Conservation (phyloP, 2,329 filamentous ascomycete genomes). For the Colletotrichum shisoi region DNA sequence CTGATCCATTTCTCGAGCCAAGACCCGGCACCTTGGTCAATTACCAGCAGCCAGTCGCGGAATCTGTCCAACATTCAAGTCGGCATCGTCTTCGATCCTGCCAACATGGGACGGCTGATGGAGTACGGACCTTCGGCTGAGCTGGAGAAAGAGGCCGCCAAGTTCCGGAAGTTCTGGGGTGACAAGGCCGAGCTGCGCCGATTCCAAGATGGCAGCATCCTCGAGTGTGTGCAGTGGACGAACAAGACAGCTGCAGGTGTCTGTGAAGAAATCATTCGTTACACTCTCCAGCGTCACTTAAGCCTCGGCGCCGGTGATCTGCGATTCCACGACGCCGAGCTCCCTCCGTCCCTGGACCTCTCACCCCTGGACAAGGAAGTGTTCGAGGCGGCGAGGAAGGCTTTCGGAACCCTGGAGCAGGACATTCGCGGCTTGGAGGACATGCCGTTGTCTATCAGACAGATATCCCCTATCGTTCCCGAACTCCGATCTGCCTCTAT, state of each 20-base stretch:
- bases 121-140: slow-evolving; percentile 90
- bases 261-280: slow-evolving; percentile 79
- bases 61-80: slow-evolving; percentile 59
- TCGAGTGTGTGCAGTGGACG: slow-evolving; percentile 89
- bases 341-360: slow-evolving; percentile 58
- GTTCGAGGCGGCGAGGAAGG: slow-evolving; percentile 74
- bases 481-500: slow-evolving; percentile 78
- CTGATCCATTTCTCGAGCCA: slow-evolving; percentile 68
- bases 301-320: slow-evolving; percentile 64
- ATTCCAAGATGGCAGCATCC: slow-evolving; percentile 93
- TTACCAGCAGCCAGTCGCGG: slow-evolving; percentile 45
- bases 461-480: slow-evolving; percentile 76
- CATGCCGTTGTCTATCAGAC: slow-evolving; percentile 85
- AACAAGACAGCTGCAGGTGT: slow-evolving; percentile 70
- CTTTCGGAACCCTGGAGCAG: slow-evolving; percentile 76
- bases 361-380: slow-evolving; percentile 59
- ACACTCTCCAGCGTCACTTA: slow-evolving; percentile 75
- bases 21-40: slow-evolving; percentile 54
- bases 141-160: slow-evolving; percentile 79
- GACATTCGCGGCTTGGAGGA: slow-evolving; percentile 80
- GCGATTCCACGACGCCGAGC: slow-evolving; percentile 59
- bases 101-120: slow-evolving; percentile 76
- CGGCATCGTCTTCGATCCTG: slow-evolving; percentile 75
- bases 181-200: slow-evolving; percentile 90
- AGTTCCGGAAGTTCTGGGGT: slow-evolving; percentile 93